These are phyloP conservation scores for Tephrocybe sp. DNA, from an alignment of 768 basidiomycete genomes.

Conservation along the genomic window DNA sequence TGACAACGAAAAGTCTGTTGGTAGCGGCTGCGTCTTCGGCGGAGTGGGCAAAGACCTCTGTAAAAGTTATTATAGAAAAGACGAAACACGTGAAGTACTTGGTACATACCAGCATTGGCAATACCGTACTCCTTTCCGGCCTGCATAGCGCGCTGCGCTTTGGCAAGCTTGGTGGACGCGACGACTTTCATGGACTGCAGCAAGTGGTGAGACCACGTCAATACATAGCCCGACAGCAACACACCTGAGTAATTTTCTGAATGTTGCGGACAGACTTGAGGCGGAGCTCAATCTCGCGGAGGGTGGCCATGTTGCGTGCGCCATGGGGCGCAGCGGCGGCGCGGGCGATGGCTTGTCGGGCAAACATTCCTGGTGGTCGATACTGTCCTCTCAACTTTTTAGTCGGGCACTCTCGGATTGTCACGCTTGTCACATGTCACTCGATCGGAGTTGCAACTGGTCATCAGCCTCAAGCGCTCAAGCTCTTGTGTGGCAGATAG, in stretches of 20 bases:
- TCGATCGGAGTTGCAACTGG: no score
- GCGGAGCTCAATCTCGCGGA: slow-evolving; percentile 95
- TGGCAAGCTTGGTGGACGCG: slow-evolving; percentile 94
- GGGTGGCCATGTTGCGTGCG: slow-evolving; percentile 92
- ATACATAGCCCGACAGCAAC: slow-evolving; percentile 18
- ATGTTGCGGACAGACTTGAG: slow-evolving; percentile 96
- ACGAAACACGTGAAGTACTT: neutral
- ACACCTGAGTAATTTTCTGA: slow-evolving; percentile 98
- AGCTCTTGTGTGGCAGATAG: no score
- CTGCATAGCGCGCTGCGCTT: slow-evolving; percentile 92
- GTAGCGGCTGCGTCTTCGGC: slow-evolving; percentile 63
- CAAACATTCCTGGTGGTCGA: slow-evolving; percentile 38
- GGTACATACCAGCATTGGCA: slow-evolving; percentile 78
- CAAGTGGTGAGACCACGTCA: slow-evolving; percentile 4
- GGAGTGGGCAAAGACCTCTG: slow-evolving; percentile 88
- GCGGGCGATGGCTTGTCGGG: slow-evolving; percentile 43
- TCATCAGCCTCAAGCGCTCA: no score
- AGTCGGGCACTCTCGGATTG: slow-evolving; percentile 40
- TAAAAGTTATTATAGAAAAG: neutral
- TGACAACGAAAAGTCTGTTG: slow-evolving; percentile 87
- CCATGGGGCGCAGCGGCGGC: slow-evolving; percentile 42
- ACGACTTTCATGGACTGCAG: slow-evolving; percentile 97
- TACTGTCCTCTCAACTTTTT: slow-evolving; percentile 12
- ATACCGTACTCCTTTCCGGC: slow-evolving; percentile 90
- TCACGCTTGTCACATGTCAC: no score